Base-by-base conservation (phyloP, 441 rosid species). In the Heliophila coronopifolia region DNA sequence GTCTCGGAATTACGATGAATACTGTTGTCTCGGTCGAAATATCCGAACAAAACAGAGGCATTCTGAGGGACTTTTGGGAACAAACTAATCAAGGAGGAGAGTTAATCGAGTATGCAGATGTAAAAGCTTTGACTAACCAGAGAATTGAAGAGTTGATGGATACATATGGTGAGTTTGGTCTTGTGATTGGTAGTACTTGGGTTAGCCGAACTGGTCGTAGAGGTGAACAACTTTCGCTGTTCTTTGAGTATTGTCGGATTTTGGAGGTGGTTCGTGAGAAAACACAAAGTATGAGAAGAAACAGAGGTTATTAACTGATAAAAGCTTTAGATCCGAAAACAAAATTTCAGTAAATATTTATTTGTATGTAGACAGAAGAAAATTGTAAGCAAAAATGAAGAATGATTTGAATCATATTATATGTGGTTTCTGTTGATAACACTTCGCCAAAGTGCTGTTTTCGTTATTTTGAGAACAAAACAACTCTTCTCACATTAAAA, bases 1-100 rank as follows among this genome's bases (percentile, higher is more conserved):
- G 93, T 23, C 87, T 86, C 9, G 83, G 84, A 4, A 43, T 90
- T 14, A 79, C 64, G 0, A 35, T 86, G 66, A 90, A 86, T 63
- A 67, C 38, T 8, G 90, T 90, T 1, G 96, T 86, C 1, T 72
- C 96, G 0, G 96, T 84, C 4, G 96, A 90, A 59, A 84, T 70
- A 8, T 77, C 90, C 0, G 80, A 81, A 52, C 83, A 45, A 0
- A 90, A 80, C 34, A 73, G 90, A 34, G 65, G 59, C 26, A 77
- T 87, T 0, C 4, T 79, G 34, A 72, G 77, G 23, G 54, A 81
- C 23, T 91, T 93, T 71, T 91, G 98, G 98, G 81, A 78, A 58
- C 96, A 87, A 58, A 91, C 95, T 0, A 78, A 79, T 61, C 95
- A 91, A 54, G 78, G 37, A 14, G 95, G 98, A 7, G 67, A 2